Evolutionary conservation across 352 stramenopile species (phyloP).

Genomic region (Aphanomyces euteiches): DNA sequence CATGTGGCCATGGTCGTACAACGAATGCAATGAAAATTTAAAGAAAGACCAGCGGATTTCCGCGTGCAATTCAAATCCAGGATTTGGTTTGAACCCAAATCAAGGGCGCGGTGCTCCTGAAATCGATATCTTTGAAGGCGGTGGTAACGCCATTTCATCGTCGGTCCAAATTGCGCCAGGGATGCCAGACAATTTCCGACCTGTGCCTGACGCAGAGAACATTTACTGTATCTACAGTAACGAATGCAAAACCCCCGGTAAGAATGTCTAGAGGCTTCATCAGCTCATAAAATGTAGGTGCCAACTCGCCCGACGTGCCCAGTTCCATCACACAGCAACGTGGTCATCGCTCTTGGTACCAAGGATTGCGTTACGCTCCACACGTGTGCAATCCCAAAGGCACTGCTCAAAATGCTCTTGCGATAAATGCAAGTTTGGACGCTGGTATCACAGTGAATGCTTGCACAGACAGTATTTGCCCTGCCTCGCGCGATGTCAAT

Average conservation of each 20-base stretch:
- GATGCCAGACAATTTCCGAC: slow-evolving; percentile 53
- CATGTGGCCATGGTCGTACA: slow-evolving; percentile 89
- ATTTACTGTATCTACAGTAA: slow-evolving; percentile 44
- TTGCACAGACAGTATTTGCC: slow-evolving; percentile 42
- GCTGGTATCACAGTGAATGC: slow-evolving; percentile 48
- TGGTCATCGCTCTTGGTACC: slow-evolving; percentile 54
- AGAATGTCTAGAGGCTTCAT: too few relatives aligned
- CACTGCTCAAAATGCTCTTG: background rate
- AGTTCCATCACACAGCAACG: slow-evolving; percentile 41
- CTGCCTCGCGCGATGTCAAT: slow-evolving; percentile 53
- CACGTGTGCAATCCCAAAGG: background rate
- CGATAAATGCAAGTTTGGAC: slow-evolving; percentile 31
- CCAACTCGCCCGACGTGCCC: slow-evolving; percentile 59
- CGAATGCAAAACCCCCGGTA: slow-evolving; percentile 40
- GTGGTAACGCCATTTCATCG: slow-evolving; percentile 70
- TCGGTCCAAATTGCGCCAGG: slow-evolving; percentile 84
- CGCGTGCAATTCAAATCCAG: slow-evolving; percentile 80
- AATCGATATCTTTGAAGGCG: slow-evolving; percentile 92
- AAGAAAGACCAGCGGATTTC: slow-evolving; percentile 83
- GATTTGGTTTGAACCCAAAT: slow-evolving; percentile 83
- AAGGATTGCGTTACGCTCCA: slow-evolving; percentile 48
- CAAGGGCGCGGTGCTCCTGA: slow-evolving; percentile 85
- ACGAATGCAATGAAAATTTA: slow-evolving; percentile 67
- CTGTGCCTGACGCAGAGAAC: slow-evolving; percentile 30
- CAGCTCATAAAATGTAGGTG: slow-evolving; percentile 25